Conservation (phyloP, 2,329 filamentous ascomycete genomes). For the Scedosporium boydii region DNA sequence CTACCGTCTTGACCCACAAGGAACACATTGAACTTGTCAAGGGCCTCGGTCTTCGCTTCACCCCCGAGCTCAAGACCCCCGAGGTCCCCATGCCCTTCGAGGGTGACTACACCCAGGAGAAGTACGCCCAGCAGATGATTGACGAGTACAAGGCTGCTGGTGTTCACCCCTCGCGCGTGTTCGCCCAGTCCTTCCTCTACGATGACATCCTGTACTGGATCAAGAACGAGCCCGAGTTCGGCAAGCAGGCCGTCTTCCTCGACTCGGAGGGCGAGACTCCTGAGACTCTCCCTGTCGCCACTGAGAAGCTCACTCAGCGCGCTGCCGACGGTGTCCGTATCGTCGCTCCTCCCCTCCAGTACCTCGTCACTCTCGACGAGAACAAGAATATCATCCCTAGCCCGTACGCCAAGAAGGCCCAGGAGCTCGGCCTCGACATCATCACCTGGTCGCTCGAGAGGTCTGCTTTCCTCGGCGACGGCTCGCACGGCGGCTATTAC, state of each 20-base stretch:
- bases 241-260: constrained; percentile 52
- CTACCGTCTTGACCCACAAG: constrained; percentile 48
- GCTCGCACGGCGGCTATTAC: constrained; percentile 41
- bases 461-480: constrained; percentile 47
- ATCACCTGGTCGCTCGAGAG: constrained; percentile 63
- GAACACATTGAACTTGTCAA: constrained; percentile 54
- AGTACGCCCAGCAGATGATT: constrained; percentile 56
- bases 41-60: constrained; percentile 50
- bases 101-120: constrained; percentile 52
- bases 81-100: constrained; percentile 62
- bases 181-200: constrained; percentile 57
- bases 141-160: constrained; percentile 46
- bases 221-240: constrained; percentile 49
- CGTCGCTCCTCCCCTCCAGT: constrained; percentile 53
- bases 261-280: constrained; percentile 50
- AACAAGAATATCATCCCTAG: constrained; percentile 51
- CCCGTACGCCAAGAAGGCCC: constrained; percentile 50
- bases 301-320: constrained; percentile 46
- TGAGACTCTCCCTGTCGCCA: constrained; percentile 40
- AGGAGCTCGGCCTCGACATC: constrained; percentile 52
- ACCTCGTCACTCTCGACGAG: constrained; percentile 41
- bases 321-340: constrained; percentile 49
- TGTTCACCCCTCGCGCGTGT: constrained; percentile 45
- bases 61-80: constrained; percentile 58
- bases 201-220: constrained; percentile 60